Base-by-base conservation (phyloP, 116 monocot genomes). In the Trichopus zeylanicus region DNA sequence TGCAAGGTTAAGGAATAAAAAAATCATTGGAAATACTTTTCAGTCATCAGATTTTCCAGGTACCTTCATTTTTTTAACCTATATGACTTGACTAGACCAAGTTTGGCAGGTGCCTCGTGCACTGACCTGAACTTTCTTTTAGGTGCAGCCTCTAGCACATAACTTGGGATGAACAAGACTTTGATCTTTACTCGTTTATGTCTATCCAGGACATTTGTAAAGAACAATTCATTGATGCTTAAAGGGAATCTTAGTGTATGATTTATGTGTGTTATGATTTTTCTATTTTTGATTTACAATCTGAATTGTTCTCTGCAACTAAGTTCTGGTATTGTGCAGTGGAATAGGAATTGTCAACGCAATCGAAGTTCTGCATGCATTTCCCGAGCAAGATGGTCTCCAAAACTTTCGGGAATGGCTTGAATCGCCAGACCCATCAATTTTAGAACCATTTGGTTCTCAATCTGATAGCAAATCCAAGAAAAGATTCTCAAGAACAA, bases 271-370 rank as follows among this genome's bases (percentile, higher is more conserved):
- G n/a, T n/a, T n/a, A n/a, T n/a, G n/a, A n/a, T n/a, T n/a, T 33
- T 5, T 1, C n/a, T 42, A 42, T 42, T 42, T 39, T 42, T 16
- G n/a, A 13, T 42, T 13, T 42, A 42, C n/a, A 3, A 13, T n/a
- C n/a, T 42, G 42, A 16, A 3, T 16, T 16, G 12, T 16, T 13
- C 22, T 22, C 19, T 0, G 22, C 8, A 5, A 20, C 1, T 49
- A 22, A 22, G 22, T 24, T 49, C 18, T 61, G 15, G 26, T 31
- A 21, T 6, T 84, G 67, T n/a, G 3, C 73, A 98, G 97, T 75
- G 97, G 97, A 23, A 91, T 98, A 71, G 97, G 97, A 35, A 98
- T 98, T 73, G 97, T 98, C 26, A 98, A 98, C 82, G 91, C 97
- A 25, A 91, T 98, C 65, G 97, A 98, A 78, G 82, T 91, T 73